Percentiles rank a stretch among this genome's conserved stretches.
Evolutionary conservation across 768 basidiomycete species (phyloP).

Genomic region (Mycena leptocephala): DNA sequence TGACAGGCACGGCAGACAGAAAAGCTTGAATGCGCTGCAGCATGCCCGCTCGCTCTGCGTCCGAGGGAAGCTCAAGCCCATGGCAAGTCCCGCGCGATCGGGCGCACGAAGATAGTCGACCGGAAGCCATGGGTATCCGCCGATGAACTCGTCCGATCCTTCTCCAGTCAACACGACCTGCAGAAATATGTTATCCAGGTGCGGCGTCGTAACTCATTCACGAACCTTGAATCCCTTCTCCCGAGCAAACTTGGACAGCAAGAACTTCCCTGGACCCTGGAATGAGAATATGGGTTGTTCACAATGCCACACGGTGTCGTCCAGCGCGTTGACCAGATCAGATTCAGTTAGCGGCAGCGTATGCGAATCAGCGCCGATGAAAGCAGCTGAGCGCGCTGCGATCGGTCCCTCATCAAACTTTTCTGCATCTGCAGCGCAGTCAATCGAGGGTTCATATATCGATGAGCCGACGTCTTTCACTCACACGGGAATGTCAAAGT

Average conservation of each 20-base stretch:
- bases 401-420: neutral
- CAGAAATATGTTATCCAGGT: neutral
- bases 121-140: too few relatives aligned
- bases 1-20: constrained; percentile 6
- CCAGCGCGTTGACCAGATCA: neutral
- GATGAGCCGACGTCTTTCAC: neutral
- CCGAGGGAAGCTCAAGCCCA: too few relatives aligned
- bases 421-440: neutral
- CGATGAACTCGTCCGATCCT: too few relatives aligned
- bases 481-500: neutral
- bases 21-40: neutral
- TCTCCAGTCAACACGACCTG: too few relatives aligned
- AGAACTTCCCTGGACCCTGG: neutral
- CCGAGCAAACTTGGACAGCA: neutral
- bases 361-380: neutral
- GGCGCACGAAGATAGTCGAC: too few relatives aligned
- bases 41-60: constrained; percentile 12
- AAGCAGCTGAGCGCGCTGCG: neutral
- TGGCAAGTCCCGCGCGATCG: too few relatives aligned
- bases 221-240: neutral
- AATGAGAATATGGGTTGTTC: neutral
- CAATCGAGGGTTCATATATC: neutral
- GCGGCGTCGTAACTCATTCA: neutral
- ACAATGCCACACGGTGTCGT: neutral
- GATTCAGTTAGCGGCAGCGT: neutral